A percentile compares a stretch with the other conserved stretches of the same genome.
These are phyloP conservation scores for Dryadomyces quercivorus DNA, from an alignment of 2,329 filamentous ascomycete genomes.

Conservation along the genomic window DNA sequence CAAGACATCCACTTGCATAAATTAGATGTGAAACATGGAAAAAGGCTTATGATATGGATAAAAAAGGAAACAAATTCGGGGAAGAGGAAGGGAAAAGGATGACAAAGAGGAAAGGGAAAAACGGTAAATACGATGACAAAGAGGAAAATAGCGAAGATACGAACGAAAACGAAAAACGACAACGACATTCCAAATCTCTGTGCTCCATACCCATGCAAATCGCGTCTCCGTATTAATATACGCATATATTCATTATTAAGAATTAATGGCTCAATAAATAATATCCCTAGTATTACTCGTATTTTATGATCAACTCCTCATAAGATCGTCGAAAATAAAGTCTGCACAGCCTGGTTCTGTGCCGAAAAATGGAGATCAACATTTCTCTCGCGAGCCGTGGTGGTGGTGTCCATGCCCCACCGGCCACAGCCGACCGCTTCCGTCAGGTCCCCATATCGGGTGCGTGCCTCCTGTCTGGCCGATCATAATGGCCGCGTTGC, in stretches of 20 bases:
- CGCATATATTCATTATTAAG: no score
- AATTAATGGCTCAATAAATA: no score
- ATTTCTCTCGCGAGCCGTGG: neutral
- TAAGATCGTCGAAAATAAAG: neutral
- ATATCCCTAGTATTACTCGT: neutral
- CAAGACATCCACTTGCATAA: no score
- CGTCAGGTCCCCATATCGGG: conserved; percentile 10
- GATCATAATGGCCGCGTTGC: conserved; percentile 12
- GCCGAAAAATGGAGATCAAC: neutral
- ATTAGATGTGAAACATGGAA: no score
- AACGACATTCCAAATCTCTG: neutral
- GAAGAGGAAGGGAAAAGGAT: no score
- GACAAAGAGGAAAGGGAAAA: no score
- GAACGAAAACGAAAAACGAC: no score
- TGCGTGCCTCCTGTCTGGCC: conserved; percentile 6
- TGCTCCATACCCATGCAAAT: no score
- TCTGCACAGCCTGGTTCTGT: neutral
- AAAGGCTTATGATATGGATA: neutral
- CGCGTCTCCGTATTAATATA: no score
- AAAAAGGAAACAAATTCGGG: neutral
- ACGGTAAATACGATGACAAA: no score
- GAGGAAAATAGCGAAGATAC: no score
- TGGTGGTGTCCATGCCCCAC: neutral
- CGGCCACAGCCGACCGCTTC: conserved; percentile 1
- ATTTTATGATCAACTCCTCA: neutral